Evolutionary conservation across 192 early-diverging fungal species (phyloP), one percentile per base, ranked within the genome.

Genomic region (Umbelopsis isabellina): DNA sequence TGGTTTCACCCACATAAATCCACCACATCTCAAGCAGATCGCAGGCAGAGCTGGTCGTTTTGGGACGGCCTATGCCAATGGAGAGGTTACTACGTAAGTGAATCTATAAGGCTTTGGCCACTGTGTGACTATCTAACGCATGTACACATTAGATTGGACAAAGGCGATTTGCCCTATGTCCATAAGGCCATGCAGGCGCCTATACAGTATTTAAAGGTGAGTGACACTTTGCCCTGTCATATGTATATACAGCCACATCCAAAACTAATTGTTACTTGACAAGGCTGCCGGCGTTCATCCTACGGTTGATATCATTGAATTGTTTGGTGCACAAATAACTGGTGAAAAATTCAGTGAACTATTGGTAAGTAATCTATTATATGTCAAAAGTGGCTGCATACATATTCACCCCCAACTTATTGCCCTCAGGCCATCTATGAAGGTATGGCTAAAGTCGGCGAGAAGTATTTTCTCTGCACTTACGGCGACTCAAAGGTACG

Each of bases 1-100:
- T 12, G 55, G 66, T 4, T 58, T 78, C 3, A 68, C 69, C 10
- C 71, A 72, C 3, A 78, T 99, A 30, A 84, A 84, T 35, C 72
- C 92, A 22, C 92, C 94, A 41, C 92, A 94, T 79, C 81, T 91
- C 12, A 95, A 96, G 74, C 96, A 99, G 79, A 99, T 99, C 75
- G 95, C 89, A 49, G 97, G 96, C 18, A 84, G 95, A 45, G 95
- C 95, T 11, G 96, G 96, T 22, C 85, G 96, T 44, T 97, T 91
- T 72, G 86, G 86, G 10, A 91, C 92, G 2, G 80, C 88, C 8
- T 89, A 83, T 72, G 79, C 79, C 7, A 66, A 73, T 0, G 95
- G 97, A 18, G 68, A 76, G 46, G 95, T 94, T 12, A 92, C 93
- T 10, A 86, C 94, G 75, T 86, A 84, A 71, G 67, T 23, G 13